Evolutionary conservation across 2,329 filamentous ascomycete species (phyloP).

Genomic region (Fusarium sp.): DNA sequence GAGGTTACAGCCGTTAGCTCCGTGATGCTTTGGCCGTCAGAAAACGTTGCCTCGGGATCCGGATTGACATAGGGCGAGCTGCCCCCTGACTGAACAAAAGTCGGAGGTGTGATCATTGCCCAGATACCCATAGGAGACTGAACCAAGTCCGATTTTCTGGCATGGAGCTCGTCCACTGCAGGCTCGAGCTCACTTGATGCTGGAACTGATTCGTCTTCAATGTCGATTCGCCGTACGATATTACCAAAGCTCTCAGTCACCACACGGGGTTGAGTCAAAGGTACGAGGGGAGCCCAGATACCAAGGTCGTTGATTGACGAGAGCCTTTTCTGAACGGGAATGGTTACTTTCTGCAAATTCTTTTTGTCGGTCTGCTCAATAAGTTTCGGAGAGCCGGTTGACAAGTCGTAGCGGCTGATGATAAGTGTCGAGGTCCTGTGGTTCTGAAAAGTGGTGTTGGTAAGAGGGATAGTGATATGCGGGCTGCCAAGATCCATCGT

Average conservation of each 20-base stretch:
- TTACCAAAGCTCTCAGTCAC: constrained; percentile 79
- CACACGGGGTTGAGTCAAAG: constrained; percentile 70
- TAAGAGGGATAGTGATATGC: constrained; percentile 70
- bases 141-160: constrained; percentile 45
- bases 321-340: constrained; percentile 37
- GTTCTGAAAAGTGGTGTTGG: constrained; percentile 82
- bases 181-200: constrained; percentile 79
- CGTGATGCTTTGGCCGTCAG: constrained; percentile 29
- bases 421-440: constrained; percentile 69
- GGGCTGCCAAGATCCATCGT: constrained; percentile 53
- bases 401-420: constrained; percentile 48
- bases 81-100: constrained; percentile 28
- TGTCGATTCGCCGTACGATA: constrained; percentile 74
- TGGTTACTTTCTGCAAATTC: constrained; percentile 51
- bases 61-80: constrained; percentile 14
- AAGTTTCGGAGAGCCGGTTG: constrained; percentile 32
- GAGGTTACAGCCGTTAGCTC: constrained; percentile 42
- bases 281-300: constrained; percentile 62
- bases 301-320: constrained; percentile 39
- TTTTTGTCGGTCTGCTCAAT: constrained; percentile 47
- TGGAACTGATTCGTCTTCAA: constrained; percentile 60
- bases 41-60: constrained; percentile 37
- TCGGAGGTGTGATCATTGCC: constrained; percentile 72
- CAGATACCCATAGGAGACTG: constrained; percentile 71
- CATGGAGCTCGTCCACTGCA: constrained; percentile 69